Percentiles rank a stretch among this genome's conserved stretches.
Evolutionary conservation across 169 alveolate genomes (phyloP).

Genomic region (Perkinsus chesapeaki): DNA sequence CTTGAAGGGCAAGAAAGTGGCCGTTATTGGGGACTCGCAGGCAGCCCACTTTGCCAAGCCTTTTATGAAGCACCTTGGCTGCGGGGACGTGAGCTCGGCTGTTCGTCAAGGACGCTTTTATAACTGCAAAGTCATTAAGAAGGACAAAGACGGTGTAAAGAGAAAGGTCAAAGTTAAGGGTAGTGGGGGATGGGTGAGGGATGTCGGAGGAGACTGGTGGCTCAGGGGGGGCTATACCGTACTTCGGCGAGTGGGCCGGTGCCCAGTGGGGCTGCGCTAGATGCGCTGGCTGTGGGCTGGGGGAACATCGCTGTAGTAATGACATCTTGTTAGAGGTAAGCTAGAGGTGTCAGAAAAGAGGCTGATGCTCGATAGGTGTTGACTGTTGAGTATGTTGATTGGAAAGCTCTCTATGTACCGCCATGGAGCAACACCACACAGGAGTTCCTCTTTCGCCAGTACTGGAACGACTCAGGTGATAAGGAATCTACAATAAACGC

Average conservation of each 20-base stretch:
- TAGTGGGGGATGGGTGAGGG: neutral
- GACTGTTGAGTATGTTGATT: neutral
- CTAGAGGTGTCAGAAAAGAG: neutral
- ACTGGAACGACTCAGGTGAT: neutral
- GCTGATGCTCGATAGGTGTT: neutral
- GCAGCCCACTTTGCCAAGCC: neutral
- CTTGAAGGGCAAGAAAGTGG: neutral
- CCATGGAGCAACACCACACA: neutral
- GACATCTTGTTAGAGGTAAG: neutral
- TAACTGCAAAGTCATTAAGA: neutral
- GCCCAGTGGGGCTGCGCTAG: constrained; percentile 6
- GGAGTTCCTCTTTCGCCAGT: neutral
- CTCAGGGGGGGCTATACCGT: neutral
- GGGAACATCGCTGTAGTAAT: neutral
- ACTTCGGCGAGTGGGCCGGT: neutral
- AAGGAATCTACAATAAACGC: too few species aligned
- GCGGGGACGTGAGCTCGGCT: neutral
- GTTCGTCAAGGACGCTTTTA: neutral
- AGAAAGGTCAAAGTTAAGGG: neutral
- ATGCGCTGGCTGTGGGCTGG: neutral
- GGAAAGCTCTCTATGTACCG: neutral
- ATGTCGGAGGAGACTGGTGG: neutral
- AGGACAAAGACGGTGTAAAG: neutral
- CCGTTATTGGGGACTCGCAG: neutral
- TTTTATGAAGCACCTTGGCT: neutral